These are phyloP conservation scores for Madurella fahalii DNA, from an alignment of 2,329 filamentous ascomycete genomes.

Conservation along the genomic window DNA sequence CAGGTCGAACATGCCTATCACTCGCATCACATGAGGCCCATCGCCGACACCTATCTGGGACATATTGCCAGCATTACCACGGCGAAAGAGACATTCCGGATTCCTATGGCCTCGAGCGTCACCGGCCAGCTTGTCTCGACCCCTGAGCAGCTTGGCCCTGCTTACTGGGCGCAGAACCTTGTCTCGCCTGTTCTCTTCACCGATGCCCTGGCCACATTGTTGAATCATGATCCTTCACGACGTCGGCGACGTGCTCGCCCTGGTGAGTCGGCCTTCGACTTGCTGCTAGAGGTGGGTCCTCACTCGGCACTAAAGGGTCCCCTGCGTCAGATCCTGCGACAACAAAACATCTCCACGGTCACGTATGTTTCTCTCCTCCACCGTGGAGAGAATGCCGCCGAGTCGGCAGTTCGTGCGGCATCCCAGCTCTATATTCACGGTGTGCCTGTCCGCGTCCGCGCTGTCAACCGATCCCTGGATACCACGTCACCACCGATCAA, in stretches of 20 bases:
- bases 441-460: too few relatives aligned
- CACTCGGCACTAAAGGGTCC: slow-evolving; percentile 40
- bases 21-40: slow-evolving; percentile 12
- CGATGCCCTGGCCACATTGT: slow-evolving; percentile 24
- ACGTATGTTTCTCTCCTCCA: too few relatives aligned
- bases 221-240: neutral
- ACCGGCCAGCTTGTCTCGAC: neutral
- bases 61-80: slow-evolving; percentile 6
- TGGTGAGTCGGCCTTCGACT: slow-evolving; percentile 27
- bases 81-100: too few relatives aligned
- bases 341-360: too few relatives aligned
- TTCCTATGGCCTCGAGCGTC: neutral
- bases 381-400: too few relatives aligned
- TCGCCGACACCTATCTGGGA: slow-evolving; percentile 24
- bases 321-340: too few relatives aligned
- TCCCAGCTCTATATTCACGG: too few relatives aligned
- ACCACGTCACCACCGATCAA: too few relatives aligned
- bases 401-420: too few relatives aligned
- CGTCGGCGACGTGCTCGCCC: slow-evolving; percentile 17
- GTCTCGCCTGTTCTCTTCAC: slow-evolving; percentile 32
- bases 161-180: slow-evolving; percentile 35
- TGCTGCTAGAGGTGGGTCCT: slow-evolving; percentile 32
- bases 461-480: too few relatives aligned
- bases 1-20: slow-evolving; percentile 36
- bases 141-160: slow-evolving; percentile 13